Percentiles rank a stretch among this genome's conserved stretches.
Evolutionary conservation across 345 rosid species (phyloP).

Genomic region (Lepidium didymum): DNA sequence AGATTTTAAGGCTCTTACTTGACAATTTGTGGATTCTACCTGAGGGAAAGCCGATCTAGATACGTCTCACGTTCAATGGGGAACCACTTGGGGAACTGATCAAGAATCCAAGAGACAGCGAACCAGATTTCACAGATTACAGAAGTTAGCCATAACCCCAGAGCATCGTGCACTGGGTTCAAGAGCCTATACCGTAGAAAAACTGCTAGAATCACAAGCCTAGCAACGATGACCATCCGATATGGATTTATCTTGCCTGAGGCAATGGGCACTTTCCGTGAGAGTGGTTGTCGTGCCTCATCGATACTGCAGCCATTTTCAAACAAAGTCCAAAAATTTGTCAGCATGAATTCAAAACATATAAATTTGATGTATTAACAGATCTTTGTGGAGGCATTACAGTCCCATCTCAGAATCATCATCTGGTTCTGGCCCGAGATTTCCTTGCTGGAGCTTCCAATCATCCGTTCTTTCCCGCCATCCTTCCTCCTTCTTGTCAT

Average conservation of each 20-base stretch:
- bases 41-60: constrained; percentile 79
- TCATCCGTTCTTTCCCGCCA: constrained; percentile 94
- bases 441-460: constrained; percentile 87
- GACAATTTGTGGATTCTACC: constrained; percentile 35
- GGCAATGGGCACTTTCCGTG: constrained; percentile 93
- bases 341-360: not conserved
- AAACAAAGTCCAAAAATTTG: not conserved
- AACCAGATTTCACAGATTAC: constrained; percentile 93
- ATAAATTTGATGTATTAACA: not conserved
- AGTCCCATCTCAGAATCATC: constrained; percentile 76
- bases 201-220: constrained; percentile 69
- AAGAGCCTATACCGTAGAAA: constrained; percentile 77
- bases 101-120: constrained; percentile 95
- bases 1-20: not conserved
- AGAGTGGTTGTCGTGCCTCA: constrained; percentile 88
- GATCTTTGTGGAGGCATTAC: constrained; percentile 28
- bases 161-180: constrained; percentile 84
- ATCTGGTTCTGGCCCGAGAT: constrained; percentile 67
- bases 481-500: constrained; percentile 77
- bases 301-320: constrained; percentile 52
- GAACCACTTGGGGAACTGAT: constrained; percentile 96
- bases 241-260: constrained; percentile 92
- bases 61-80: constrained; percentile 93
- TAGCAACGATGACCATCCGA: constrained; percentile 87
- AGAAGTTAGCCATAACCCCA: constrained; percentile 91